These are phyloP conservation scores for Mortierella hygrophila DNA, from an alignment of 192 early-diverging fungal species.

Conservation along the genomic window DNA sequence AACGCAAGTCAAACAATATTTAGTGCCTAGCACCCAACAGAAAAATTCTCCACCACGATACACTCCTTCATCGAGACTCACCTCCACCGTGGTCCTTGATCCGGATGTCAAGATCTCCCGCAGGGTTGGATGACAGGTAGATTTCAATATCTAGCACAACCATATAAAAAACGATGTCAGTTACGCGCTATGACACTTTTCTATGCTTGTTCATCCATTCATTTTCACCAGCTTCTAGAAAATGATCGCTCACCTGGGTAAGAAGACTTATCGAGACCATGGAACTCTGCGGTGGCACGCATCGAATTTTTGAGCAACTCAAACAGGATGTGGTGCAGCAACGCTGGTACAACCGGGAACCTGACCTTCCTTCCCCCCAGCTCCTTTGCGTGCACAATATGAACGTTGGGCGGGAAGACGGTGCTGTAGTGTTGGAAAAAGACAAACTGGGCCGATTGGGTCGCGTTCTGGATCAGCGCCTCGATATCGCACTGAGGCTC, in stretches of 20 bases:
- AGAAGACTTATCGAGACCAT: slow-evolving; percentile 69
- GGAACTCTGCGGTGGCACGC: slow-evolving; percentile 87
- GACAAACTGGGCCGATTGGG: slow-evolving; percentile 49
- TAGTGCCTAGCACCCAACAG: too few relatives aligned
- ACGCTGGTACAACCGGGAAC: slow-evolving; percentile 49
- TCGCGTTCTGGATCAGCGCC: slow-evolving; percentile 41
- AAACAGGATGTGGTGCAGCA: slow-evolving; percentile 90
- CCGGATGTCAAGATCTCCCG: slow-evolving; percentile 29
- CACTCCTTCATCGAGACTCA: neutral
- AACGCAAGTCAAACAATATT: too few relatives aligned
- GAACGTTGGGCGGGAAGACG: slow-evolving; percentile 46
- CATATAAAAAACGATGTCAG: neutral
- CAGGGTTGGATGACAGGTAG: slow-evolving; percentile 13
- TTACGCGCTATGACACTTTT: neutral
- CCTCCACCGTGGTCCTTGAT: slow-evolving; percentile 52
- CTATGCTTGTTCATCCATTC: neutral
- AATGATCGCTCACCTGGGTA: slow-evolving; percentile 29
- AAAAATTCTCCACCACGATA: too few relatives aligned
- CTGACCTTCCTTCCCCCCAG: slow-evolving; percentile 43
- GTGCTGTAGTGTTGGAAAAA: slow-evolving; percentile 55
- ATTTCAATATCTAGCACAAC: slow-evolving; percentile 28
- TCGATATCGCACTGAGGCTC: slow-evolving; percentile 54
- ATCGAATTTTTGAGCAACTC: slow-evolving; percentile 92
- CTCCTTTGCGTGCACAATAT: slow-evolving; percentile 49
- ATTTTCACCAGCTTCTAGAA: neutral